phyloP scores from a whole-genome alignment of 23 red algal genomes.

The Cyanidium caldarium region DNA sequence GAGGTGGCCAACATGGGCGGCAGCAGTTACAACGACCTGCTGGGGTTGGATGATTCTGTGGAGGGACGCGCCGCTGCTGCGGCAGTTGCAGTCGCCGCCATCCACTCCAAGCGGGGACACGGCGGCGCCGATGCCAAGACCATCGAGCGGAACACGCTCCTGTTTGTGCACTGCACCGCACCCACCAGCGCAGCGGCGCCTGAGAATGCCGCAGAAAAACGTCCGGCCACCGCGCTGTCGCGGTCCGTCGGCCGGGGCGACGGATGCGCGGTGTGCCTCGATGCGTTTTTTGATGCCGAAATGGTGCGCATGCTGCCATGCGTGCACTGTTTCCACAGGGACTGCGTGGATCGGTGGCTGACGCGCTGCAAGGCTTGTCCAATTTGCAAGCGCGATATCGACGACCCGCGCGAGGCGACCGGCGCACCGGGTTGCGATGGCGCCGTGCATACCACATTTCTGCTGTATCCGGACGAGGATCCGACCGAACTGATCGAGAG shows the following conservation, averaged over 20 bases:
- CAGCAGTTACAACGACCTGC: not conserved
- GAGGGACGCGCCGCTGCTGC: no score
- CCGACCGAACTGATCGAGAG: not conserved
- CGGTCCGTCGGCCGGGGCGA: not conserved
- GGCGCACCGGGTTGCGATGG: not conserved
- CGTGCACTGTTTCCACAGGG: conserved; percentile 71
- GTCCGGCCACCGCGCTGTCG: not conserved
- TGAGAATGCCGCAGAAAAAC: not conserved
- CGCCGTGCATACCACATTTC: not conserved
- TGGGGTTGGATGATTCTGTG: not conserved
- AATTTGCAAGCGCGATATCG: conserved; percentile 91
- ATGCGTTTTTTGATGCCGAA: conserved; percentile 40
- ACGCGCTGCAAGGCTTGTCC: conserved; percentile 62
- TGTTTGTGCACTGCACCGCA: not conserved
- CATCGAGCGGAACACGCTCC: not conserved
- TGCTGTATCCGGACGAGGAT: not conserved
- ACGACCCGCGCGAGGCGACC: no score
- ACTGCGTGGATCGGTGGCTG: conserved; percentile 85
- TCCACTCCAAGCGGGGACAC: not conserved
- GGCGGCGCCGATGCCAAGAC: not conserved
- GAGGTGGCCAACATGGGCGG: not conserved
- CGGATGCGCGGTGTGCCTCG: conserved; percentile 74
- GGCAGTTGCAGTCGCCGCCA: no score
- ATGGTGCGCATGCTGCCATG: conserved; percentile 50
- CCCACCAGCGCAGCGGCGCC: no score